Percentiles rank a stretch among this genome's conserved stretches.
These are phyloP conservation scores for Aspergillus fijiensis DNA, from an alignment of 2,329 filamentous ascomycete species.

Conservation along the genomic window DNA sequence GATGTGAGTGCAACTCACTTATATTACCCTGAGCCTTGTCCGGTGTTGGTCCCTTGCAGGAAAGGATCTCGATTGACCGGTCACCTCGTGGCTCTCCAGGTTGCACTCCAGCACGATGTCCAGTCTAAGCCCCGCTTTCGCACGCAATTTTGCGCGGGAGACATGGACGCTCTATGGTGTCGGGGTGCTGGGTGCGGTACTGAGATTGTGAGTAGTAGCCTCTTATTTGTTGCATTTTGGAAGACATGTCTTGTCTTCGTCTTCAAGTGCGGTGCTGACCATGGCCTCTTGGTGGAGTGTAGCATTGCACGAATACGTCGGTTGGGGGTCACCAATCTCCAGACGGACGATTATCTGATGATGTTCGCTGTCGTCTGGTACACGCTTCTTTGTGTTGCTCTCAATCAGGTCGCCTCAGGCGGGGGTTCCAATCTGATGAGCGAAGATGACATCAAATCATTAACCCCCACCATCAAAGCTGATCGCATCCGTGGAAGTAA, in stretches of 20 bases:
- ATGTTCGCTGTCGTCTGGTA: constrained; percentile 55
- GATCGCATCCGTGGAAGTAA: constrained; percentile 57
- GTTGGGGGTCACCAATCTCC: constrained; percentile 51
- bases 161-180: constrained; percentile 45
- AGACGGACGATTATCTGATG: constrained; percentile 59
- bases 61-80: constrained; percentile 12
- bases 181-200: constrained; percentile 36
- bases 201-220: constrained; percentile 42
- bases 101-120: constrained; percentile 28
- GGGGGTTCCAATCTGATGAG: constrained; percentile 63
- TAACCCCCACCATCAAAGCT: constrained; percentile 49
- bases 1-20: not conserved
- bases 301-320: constrained; percentile 43
- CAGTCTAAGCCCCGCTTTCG: constrained; percentile 30
- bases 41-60: constrained; percentile 4
- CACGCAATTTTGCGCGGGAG: constrained; percentile 31
- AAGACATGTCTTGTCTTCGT: not conserved
- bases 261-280: constrained; percentile 2
- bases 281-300: not conserved
- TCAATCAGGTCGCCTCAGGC: constrained; percentile 55
- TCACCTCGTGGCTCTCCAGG: constrained; percentile 16
- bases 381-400: constrained; percentile 54
- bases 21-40: constrained; percentile 5
- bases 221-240: constrained; percentile 8
- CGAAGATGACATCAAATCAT: constrained; percentile 42